Percentiles rank a stretch among this genome's conserved stretches.
These are phyloP conservation scores for Grosmannia penicillata DNA, from an alignment of 2,329 filamentous ascomycete species.

Conservation along the genomic window DNA sequence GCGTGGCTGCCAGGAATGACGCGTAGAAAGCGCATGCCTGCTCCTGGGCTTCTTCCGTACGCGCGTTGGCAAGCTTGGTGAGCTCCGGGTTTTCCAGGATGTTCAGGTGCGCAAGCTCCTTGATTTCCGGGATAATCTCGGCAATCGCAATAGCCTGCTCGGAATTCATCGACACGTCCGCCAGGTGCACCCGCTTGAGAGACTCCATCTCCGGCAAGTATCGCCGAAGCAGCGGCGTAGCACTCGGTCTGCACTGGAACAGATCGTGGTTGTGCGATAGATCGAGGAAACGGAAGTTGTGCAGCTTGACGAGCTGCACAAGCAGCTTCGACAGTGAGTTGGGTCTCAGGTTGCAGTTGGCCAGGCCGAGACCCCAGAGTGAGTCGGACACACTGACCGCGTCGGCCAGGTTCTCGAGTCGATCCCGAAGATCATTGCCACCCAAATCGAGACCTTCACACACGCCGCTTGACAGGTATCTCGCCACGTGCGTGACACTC, in stretches of 20 bases:
- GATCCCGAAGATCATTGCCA: constrained; percentile 56
- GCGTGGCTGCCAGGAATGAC: constrained; percentile 74
- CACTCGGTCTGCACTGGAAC: constrained; percentile 60
- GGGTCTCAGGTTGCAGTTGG: constrained; percentile 68
- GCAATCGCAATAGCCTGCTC: constrained; percentile 85
- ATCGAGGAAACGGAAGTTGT: constrained; percentile 75
- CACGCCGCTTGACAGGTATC: constrained; percentile 58
- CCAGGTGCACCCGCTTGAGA: constrained; percentile 74
- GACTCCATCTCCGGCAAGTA: constrained; percentile 65
- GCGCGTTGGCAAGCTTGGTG: constrained; percentile 55
- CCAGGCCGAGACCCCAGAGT: constrained; percentile 71
- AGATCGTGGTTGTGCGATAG: constrained; percentile 78
- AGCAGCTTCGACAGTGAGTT: constrained; percentile 60
- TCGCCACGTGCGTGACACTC: constrained; percentile 60
- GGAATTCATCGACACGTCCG: constrained; percentile 68
- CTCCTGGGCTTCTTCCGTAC: constrained; percentile 68
- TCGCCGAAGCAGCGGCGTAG: constrained; percentile 56
- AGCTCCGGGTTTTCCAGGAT: constrained; percentile 70
- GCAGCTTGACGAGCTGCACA: constrained; percentile 54
- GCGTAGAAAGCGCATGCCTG: constrained; percentile 91
- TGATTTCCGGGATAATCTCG: constrained; percentile 77
- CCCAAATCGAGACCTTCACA: constrained; percentile 85
- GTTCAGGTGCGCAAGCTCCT: constrained; percentile 69
- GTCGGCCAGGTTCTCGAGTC: constrained; percentile 36
- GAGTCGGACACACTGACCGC: constrained; percentile 38